phyloP scores from a whole-genome alignment of 768 basidiomycete species.

The Lentinula guzmanii region DNA sequence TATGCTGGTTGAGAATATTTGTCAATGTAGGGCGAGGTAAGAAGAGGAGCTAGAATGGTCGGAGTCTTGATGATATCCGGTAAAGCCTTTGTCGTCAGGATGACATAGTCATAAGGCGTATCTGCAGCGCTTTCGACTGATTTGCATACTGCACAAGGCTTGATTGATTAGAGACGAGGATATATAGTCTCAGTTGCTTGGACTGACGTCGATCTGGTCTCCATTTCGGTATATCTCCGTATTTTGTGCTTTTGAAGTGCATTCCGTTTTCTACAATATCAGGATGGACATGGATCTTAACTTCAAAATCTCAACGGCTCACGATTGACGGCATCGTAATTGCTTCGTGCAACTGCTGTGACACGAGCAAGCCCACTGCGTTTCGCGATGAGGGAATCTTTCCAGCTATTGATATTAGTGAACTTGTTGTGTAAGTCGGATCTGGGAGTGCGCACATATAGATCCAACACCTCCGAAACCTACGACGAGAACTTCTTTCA shows the following conservation, averaged over 20 bases:
- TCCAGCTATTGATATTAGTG: conserved; percentile 1
- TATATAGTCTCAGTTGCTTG: background rate
- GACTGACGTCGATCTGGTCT: conserved; percentile 57
- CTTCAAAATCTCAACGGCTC: background rate
- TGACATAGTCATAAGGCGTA: conserved; percentile 54
- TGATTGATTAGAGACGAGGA: background rate
- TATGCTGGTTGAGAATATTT: conserved; percentile 48
- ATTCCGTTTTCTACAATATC: conserved; percentile 42
- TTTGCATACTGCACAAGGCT: conserved; percentile 38
- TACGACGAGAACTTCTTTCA: conserved; percentile 51
- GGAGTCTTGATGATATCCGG: conserved; percentile 61
- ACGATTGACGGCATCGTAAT: conserved; percentile 54
- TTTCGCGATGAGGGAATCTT: conserved; percentile 53
- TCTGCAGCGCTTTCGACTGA: conserved; percentile 58
- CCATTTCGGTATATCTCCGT: conserved; percentile 53
- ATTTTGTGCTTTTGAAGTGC: conserved; percentile 51
- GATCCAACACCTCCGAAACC: conserved; percentile 64
- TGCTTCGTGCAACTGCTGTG: conserved; percentile 69
- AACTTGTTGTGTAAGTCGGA: background rate
- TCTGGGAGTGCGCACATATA: conserved; percentile 37
- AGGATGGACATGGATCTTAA: background rate
- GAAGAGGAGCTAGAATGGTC: conserved; percentile 46
- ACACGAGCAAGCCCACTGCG: conserved; percentile 55
- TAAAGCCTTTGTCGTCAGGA: conserved; percentile 66
- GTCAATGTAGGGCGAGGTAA: conserved; percentile 42